Base-by-base conservation (phyloP, 2,329 filamentous ascomycete species). In the Talaromyces amestolkiae region DNA sequence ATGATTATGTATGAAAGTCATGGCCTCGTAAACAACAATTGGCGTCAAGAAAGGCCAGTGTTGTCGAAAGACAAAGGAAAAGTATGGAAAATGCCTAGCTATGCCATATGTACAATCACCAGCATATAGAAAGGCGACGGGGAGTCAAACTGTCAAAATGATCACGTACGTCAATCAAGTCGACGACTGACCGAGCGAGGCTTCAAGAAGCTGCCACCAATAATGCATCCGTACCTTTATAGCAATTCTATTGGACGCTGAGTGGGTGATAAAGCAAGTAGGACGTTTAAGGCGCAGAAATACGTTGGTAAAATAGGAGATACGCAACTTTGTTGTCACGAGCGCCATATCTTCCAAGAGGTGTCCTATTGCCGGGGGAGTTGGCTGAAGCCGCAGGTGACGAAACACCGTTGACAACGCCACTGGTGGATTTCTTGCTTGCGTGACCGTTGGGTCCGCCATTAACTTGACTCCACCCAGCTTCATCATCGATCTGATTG, bases 271-370 rank as follows among this genome's bases (percentile, higher is more conserved):
- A 37, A 58, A 43, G n/a, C 37, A 43, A 10, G 41, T 22, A 51
- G 13, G 19, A 19, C 5, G 24, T n/a, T 39, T 54, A 66, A 43
- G 59, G 59, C 17, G 62, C 37, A 37, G 65, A 58, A 49, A 95
- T 86, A 72, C 87, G 88, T 81, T 97, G 90, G 78, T 99, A 99
- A 80, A 99, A 96, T 74, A 99, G 81, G 70, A 99, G 87, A 79
- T 99, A 99, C 3, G 95, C 95, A 66, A 97, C 94, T 84, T 96
- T 97, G 84, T 94, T 97, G 77, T 98, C 94, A 78, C 92, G 92
- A 74, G 91, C 78, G 19, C 84, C 84, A 71, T 88, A 87, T 77
- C 78, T 76, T 64, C 78, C 78, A 54, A 79, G 87, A 83, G 75
- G 82, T 68, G 77, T 87, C 78, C 79, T 86, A 84, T 73, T 83